A percentile compares a stretch with the other conserved stretches of the same genome.
Evolutionary conservation across 2,329 filamentous ascomycete species (phyloP).

Genomic region (Diaporthe ampelina): DNA sequence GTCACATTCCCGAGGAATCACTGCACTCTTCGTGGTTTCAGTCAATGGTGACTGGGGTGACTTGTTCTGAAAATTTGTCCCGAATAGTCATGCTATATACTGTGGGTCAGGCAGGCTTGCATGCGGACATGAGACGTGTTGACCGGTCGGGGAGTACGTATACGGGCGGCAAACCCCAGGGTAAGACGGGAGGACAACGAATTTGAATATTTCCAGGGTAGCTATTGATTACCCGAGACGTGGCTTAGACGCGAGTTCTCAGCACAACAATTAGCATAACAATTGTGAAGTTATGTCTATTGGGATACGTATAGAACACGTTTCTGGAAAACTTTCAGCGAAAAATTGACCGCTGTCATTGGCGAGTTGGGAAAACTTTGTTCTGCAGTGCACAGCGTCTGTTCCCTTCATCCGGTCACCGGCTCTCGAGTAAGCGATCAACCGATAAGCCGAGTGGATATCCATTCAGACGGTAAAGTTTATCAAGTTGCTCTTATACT

Average conservation of each 20-base stretch:
- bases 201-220: too few species aligned
- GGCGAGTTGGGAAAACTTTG: not conserved
- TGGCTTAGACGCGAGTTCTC: too few species aligned
- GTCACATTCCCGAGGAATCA: not conserved
- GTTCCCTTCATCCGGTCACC: constrained; percentile 10
- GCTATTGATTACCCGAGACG: too few species aligned
- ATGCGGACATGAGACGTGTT: not conserved
- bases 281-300: not conserved
- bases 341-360: not conserved
- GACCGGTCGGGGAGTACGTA: not conserved
- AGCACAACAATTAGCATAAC: too few species aligned
- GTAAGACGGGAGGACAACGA: too few species aligned
- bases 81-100: constrained; percentile 18
- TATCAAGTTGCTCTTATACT: too few species aligned
- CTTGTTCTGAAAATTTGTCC: constrained; percentile 17
- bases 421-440: not conserved
- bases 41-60: not conserved
- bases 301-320: not conserved
- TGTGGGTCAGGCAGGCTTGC: constrained; percentile 8
- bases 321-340: not conserved
- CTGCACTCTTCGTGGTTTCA: not conserved
- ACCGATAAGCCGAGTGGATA: not conserved
- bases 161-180: not conserved
- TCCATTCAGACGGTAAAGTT: too few species aligned
- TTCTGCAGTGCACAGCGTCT: not conserved